phyloP scores from a whole-genome alignment of 352 stramenopile species.

The Elongisporangium undulatum region DNA sequence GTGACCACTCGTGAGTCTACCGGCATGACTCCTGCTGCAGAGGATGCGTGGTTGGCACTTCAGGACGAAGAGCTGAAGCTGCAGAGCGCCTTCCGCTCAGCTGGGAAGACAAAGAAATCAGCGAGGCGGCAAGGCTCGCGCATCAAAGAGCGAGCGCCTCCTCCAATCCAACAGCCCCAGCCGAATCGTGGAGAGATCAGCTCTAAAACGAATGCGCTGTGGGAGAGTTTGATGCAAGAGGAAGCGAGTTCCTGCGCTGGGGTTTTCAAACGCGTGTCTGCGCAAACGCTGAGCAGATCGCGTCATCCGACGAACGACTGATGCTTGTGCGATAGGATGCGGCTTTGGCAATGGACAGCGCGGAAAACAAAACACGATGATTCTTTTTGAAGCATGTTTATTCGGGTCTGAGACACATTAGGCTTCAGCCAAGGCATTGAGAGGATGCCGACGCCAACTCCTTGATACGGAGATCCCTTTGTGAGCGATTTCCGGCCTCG shows the following conservation, averaged over 20 bases:
- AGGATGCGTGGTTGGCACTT: constrained; percentile 39
- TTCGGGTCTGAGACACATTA: too few relatives aligned
- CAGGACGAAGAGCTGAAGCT: constrained; percentile 51
- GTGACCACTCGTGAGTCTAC: not conserved
- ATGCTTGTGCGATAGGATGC: too few relatives aligned
- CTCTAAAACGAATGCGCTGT: constrained; percentile 33
- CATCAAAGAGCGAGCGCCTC: not conserved
- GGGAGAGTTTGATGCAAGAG: constrained; percentile 21
- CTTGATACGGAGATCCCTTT: too few relatives aligned
- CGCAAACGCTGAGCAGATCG: not conserved
- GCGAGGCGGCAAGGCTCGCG: constrained; percentile 1
- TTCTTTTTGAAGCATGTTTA: too few relatives aligned
- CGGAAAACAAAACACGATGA: too few relatives aligned
- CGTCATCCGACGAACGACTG: not conserved
- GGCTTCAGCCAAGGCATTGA: too few relatives aligned
- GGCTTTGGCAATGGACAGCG: too few relatives aligned
- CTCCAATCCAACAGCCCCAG: not conserved
- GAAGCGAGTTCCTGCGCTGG: constrained; percentile 11
- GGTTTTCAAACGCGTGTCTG: not conserved
- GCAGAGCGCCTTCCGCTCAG: constrained; percentile 9
- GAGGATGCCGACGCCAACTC: too few relatives aligned
- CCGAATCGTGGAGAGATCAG: constrained; percentile 21
- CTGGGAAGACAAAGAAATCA: constrained; percentile 7
- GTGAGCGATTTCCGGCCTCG: too few relatives aligned
- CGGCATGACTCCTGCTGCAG: constrained; percentile 1